Evolutionary conservation across 345 rosid species (phyloP), one percentile per base, ranked within the genome.

Genomic region (Sisymbrium irio): DNA sequence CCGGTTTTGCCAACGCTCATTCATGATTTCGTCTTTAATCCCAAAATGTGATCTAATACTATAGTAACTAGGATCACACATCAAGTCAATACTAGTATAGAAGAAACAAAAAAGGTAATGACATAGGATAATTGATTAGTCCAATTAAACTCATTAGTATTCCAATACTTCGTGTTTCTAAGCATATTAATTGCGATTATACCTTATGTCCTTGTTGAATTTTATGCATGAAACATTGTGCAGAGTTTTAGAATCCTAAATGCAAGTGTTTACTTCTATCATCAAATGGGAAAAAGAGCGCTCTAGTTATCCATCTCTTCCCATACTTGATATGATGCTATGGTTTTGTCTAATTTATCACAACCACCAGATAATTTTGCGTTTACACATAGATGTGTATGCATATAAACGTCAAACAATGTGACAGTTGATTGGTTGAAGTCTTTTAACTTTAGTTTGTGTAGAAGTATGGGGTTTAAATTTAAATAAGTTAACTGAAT

Each of bases 201-300:
- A 17, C 79, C 75, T 69, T 53, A 69, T 76, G 71, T 69, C 53
- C 51, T 69, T 60, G 79, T 51, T 74, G 77, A 65, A 65, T 57
- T 65, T 65, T 46, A 74, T 65, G 78, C 72, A 47, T 74, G 42
- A 57, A 65, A 65, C 17, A 20, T 25, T 56, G 72, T 65, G 78
- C 72, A 65, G 28, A 56, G 2, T 3, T 14, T 37, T 14, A 60
- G 10, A 41, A 65, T 41, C 59, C 57, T 42, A 61, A 42, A 61
- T 6, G 68, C 30, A 32, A 51, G 25, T 7, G 51, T 58, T 66
- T 39, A 49, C 36, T 19, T 25, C 18, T 8, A 51, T 68, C 57
- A 75, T 51, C 33, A 68, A 53, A 61, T 75, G 49, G 56, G 67
- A 75, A 67, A 61, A 61, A 58, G 63, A 60, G 69, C 69, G 15